phyloP scores from a whole-genome alignment of 176 grass and related monocot species.

The Lolium perenne region DNA sequence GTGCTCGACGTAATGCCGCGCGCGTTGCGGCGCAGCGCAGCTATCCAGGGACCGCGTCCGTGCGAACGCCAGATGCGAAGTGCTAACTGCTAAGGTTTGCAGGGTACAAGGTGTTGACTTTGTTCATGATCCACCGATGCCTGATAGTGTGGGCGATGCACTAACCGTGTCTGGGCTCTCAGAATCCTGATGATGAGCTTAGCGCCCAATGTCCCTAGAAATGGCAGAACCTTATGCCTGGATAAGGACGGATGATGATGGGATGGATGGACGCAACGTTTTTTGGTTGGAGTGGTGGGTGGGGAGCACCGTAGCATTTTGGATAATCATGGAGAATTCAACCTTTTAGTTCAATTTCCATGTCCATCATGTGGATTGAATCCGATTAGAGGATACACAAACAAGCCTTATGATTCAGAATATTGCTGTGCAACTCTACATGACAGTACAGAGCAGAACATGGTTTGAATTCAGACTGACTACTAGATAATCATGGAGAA shows the following conservation, averaged over 20 bases:
- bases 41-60: not conserved
- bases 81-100: not conserved
- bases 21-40: not conserved
- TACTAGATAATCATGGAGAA: not conserved
- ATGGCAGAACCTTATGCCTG: constrained; percentile 2
- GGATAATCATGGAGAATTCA: not conserved
- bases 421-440: not conserved
- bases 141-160: not conserved
- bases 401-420: not conserved
- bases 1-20: constrained; percentile 34
- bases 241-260: not conserved
- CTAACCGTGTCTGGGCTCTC: not conserved
- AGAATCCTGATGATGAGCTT: constrained; percentile 20
- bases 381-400: not conserved
- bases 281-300: not conserved
- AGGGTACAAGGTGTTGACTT: not conserved
- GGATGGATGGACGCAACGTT: not conserved
- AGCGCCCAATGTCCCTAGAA: not conserved
- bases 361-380: not conserved
- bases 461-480: not conserved
- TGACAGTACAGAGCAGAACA: not conserved
- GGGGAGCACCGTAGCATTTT: not conserved
- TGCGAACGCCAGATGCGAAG: not conserved
- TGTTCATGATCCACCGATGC: not conserved
- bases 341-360: not conserved